These are phyloP conservation scores for Sisymbrium altissimum DNA, from an alignment of 345 rosid genomes.

Conservation along the genomic window DNA sequence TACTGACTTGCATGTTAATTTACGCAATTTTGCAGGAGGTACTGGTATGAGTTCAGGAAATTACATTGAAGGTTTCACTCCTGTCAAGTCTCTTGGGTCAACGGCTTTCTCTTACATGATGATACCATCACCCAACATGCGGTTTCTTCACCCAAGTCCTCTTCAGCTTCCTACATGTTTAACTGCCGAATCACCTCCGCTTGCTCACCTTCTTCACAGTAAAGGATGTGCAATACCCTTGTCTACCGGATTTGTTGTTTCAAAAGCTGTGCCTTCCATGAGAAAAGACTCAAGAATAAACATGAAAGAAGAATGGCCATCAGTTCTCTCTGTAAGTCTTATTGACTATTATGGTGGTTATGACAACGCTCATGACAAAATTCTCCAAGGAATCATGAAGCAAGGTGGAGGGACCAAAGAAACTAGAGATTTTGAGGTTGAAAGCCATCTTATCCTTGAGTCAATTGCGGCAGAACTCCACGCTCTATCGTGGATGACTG, in stretches of 20 bases:
- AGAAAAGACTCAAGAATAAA: slow-evolving; percentile 66
- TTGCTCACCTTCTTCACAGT: slow-evolving; percentile 98
- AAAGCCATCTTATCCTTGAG: slow-evolving; percentile 76
- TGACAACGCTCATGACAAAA: slow-evolving; percentile 49
- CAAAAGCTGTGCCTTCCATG: slow-evolving; percentile 88
- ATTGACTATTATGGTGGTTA: slow-evolving; percentile 81
- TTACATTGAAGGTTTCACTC: slow-evolving; percentile 87
- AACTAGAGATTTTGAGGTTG: slow-evolving; percentile 69
- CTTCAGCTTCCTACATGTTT: slow-evolving; percentile 93
- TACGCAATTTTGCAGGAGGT: slow-evolving; percentile 48
- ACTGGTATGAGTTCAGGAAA: slow-evolving; percentile 43
- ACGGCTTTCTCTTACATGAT: slow-evolving; percentile 74
- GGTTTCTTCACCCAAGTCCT: slow-evolving; percentile 86
- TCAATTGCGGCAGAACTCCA: slow-evolving; percentile 91
- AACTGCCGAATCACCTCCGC: slow-evolving; percentile 97
- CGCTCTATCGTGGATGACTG: slow-evolving; percentile 97
- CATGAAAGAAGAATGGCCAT: slow-evolving; percentile 92
- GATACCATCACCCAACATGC: slow-evolving; percentile 96
- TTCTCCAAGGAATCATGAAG: slow-evolving; percentile 49
- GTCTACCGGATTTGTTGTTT: slow-evolving; percentile 85
- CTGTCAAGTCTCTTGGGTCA: slow-evolving; percentile 89
- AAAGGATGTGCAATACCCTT: slow-evolving; percentile 87
- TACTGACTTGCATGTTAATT: slow-evolving; percentile 6
- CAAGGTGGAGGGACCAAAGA: slow-evolving; percentile 65
- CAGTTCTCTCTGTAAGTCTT: slow-evolving; percentile 79